A percentile compares a stretch with the other conserved stretches of the same genome.
Conservation (phyloP, 2,329 filamentous ascomycete genomes). For the Fusarium humuli region DNA sequence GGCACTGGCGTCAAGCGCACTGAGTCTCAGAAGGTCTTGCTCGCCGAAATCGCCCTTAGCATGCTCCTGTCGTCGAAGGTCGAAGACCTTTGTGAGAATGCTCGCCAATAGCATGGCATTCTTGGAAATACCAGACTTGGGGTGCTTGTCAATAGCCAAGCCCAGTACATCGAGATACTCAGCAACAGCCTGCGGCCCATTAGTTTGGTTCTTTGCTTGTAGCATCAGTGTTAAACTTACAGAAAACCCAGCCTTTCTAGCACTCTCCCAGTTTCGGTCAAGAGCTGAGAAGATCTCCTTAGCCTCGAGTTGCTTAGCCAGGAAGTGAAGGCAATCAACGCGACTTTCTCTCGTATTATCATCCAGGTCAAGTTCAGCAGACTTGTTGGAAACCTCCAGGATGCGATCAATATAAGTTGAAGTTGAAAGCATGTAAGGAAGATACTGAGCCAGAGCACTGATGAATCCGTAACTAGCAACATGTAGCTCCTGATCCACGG, state of each 20-base stretch:
- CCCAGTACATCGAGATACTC: conserved; percentile 79
- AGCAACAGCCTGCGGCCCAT: conserved; percentile 65
- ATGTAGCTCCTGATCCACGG: conserved; percentile 73
- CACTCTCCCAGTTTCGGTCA: conserved; percentile 76
- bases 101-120: conserved; percentile 76
- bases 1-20: conserved; percentile 71
- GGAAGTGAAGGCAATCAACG: conserved; percentile 74
- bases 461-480: conserved; percentile 86
- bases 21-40: conserved; percentile 60
- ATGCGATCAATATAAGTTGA: conserved; percentile 80
- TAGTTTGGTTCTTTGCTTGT: conserved; percentile 42
- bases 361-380: conserved; percentile 71
- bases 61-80: conserved; percentile 71
- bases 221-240: conserved; percentile 60
- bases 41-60: conserved; percentile 60
- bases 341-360: conserved; percentile 74
- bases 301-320: conserved; percentile 82
- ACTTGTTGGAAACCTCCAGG: conserved; percentile 77
- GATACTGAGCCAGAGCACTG: conserved; percentile 80
- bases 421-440: conserved; percentile 89
- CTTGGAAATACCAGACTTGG: conserved; percentile 83
- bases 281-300: conserved; percentile 81
- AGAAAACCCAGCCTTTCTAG: conserved; percentile 69
- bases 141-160: conserved; percentile 78
- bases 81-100: conserved; percentile 70